Percentiles rank a stretch among this genome's conserved stretches.
These are phyloP conservation scores for Endotrypanum monterogeii DNA, from an alignment of 208 protist species.

Conservation along the genomic window DNA sequence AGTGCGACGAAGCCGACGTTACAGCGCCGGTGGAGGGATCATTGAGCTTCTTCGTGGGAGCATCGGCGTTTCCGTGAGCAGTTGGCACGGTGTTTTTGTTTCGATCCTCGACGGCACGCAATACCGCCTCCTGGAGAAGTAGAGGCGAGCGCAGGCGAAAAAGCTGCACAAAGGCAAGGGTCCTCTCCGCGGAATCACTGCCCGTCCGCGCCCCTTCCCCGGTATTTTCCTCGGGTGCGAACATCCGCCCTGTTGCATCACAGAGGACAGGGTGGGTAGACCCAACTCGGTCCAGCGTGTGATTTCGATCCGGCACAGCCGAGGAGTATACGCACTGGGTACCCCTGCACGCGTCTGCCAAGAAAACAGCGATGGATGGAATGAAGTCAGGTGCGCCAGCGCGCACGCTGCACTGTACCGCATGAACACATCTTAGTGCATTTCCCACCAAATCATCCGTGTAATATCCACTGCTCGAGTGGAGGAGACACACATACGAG, in stretches of 20 bases:
- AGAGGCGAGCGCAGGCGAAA: slow-evolving; percentile 29
- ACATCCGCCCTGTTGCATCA: slow-evolving; percentile 15
- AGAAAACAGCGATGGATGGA: slow-evolving; percentile 58
- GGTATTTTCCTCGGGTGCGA: slow-evolving; percentile 7
- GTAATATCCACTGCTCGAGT: slow-evolving; percentile 54
- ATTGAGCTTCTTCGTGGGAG: slow-evolving; percentile 5
- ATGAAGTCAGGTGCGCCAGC: slow-evolving; percentile 61
- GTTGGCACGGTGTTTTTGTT: slow-evolving; percentile 6
- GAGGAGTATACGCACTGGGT: slow-evolving; percentile 66
- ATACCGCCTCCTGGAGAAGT: slow-evolving; percentile 19
- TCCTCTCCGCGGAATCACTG: slow-evolving; percentile 3
- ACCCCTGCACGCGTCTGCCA: slow-evolving; percentile 62
- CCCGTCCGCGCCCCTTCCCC: slow-evolving; percentile 2
- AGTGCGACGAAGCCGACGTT: background rate
- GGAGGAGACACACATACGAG: slow-evolving; percentile 59
- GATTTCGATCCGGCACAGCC: slow-evolving; percentile 45
- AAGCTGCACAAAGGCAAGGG: slow-evolving; percentile 30
- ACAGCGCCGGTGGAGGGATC: background rate
- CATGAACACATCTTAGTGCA: slow-evolving; percentile 45
- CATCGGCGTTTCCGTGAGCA: background rate
- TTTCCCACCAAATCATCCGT: slow-evolving; percentile 45
- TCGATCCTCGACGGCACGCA: slow-evolving; percentile 11
- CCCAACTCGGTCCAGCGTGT: slow-evolving; percentile 35
- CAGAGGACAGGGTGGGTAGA: slow-evolving; percentile 19
- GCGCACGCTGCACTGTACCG: slow-evolving; percentile 47